Base-by-base conservation (phyloP, 2,329 filamentous ascomycete genomes). In the Diaporthe sp. region DNA sequence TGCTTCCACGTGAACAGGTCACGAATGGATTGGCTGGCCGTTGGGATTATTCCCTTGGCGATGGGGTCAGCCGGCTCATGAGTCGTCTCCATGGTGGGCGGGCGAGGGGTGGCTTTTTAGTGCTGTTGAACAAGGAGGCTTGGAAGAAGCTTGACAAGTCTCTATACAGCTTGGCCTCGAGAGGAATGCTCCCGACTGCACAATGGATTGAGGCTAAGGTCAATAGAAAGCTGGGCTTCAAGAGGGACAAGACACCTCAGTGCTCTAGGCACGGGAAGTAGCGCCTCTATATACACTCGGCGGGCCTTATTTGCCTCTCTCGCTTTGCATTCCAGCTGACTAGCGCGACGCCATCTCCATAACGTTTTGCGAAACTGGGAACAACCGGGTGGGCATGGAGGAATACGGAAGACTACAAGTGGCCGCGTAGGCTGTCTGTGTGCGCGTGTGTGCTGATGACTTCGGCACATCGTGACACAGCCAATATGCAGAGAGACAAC, bases 1-100 rank as follows among this genome's bases (percentile, higher is more conserved):
- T 94, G 92, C 82, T 93, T 92, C 92, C 93, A 95, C 78, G 86
- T 88, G 77, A 81, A 81, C 8, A 81, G 76, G 73, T 81, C 80
- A 42, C 73, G 72, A 72, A 77, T 78, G 44, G 77, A 78, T 72
- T 81, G 80, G 25, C 71, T 74, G 3, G 80, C 79, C 22, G 79
- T 79, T 9, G 79, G 74, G n/a, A 78, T 30, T 66, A 90, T 87
- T 55, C 93, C 93, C 82, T 90, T 91, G 44, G 92, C 91, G 74
- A 94, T 81, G 27, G 92, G 91, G 76, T 94, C 92, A 71, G 93
- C 92, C 15, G 88, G 86, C 77, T 90, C 85, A 78, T 84, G 72
- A 78, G 74, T 79, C 10, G 76, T 73, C 66, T 80, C 79, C 79
- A 80, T 80, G 59, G 42, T 55, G 58, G 30, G 22, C 32, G 55